A percentile compares a stretch with the other conserved stretches of the same genome.
Evolutionary conservation across 2,329 filamentous ascomycete species (phyloP).

Genomic region (Hypoxylon sp.): DNA sequence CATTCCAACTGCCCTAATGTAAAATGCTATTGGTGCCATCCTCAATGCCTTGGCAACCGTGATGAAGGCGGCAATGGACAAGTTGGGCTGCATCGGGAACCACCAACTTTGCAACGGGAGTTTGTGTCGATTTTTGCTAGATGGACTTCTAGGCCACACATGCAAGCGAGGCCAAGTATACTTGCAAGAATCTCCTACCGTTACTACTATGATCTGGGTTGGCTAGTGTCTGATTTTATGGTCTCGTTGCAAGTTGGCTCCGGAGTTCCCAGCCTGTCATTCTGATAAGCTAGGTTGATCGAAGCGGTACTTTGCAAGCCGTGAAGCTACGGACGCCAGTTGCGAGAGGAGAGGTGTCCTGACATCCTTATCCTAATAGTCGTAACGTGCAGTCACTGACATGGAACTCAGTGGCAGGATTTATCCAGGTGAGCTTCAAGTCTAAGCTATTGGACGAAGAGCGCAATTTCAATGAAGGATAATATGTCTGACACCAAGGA

Average conservation of each 20-base stretch:
- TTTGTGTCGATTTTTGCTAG: slow-evolving; percentile 34
- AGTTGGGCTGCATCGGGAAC: slow-evolving; percentile 49
- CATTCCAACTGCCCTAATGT: slow-evolving; percentile 46
- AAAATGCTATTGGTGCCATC: slow-evolving; percentile 41
- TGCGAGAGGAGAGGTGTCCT: background rate
- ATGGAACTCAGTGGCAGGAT: background rate
- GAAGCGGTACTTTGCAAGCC: too few species aligned
- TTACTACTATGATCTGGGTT: slow-evolving; percentile 39
- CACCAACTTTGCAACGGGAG: slow-evolving; percentile 36
- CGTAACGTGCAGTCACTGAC: background rate
- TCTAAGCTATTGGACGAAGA: background rate
- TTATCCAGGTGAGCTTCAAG: background rate
- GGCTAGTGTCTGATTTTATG: background rate
- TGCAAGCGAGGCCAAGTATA: slow-evolving; percentile 33
- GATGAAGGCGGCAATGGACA: slow-evolving; percentile 41
- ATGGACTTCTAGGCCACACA: slow-evolving; percentile 26
- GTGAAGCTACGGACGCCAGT: background rate
- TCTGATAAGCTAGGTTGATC: background rate
- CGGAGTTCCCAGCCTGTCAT: background rate
- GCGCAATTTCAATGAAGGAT: background rate
- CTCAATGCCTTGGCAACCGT: slow-evolving; percentile 41
- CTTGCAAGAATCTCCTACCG: slow-evolving; percentile 46
- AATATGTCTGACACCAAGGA: background rate
- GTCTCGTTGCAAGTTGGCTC: background rate
- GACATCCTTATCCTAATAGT: background rate